phyloP scores from a whole-genome alignment of 2,329 filamentous ascomycete species.

The Apiospora kogelbergensis region DNA sequence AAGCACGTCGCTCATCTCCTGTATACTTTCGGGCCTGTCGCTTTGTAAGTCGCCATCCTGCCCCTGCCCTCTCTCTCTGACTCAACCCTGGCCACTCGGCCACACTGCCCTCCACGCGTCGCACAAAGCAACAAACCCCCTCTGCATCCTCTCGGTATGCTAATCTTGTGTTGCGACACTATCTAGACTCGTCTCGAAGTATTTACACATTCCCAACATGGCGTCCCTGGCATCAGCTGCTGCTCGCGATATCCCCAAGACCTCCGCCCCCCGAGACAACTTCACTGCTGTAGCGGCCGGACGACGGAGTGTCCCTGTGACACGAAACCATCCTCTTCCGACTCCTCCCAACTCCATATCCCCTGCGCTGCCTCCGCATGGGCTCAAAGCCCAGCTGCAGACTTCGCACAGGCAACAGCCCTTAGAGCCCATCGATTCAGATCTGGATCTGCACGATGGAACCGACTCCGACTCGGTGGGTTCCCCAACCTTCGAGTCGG shows the following conservation, averaged over 20 bases:
- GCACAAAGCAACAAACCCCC: slow-evolving; percentile 13
- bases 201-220: slow-evolving; percentile 51
- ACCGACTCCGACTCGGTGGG: slow-evolving; percentile 45
- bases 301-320: slow-evolving; percentile 61
- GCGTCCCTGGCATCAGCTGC: slow-evolving; percentile 62
- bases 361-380: slow-evolving; percentile 79
- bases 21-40: slow-evolving; percentile 32
- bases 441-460: slow-evolving; percentile 79
- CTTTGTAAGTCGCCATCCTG: slow-evolving; percentile 32
- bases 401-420: slow-evolving; percentile 39
- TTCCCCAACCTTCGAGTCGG: slow-evolving; percentile 63
- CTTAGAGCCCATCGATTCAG: slow-evolving; percentile 74
- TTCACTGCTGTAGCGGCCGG: slow-evolving; percentile 68
- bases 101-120: slow-evolving; percentile 19
- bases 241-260: slow-evolving; percentile 67
- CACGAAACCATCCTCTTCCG: slow-evolving; percentile 66
- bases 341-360: slow-evolving; percentile 97
- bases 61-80: slow-evolving; percentile 14
- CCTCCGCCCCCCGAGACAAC: slow-evolving; percentile 64
- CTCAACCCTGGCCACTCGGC: slow-evolving; percentile 12
- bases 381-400: slow-evolving; percentile 68
- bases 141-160: slow-evolving; percentile 17
- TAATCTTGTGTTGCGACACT: slow-evolving; percentile 31
- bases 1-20: slow-evolving; percentile 12
- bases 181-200: slow-evolving; percentile 47